Percentiles rank a stretch among this genome's conserved stretches.
phyloP scores from a whole-genome alignment of 169 alveolate species.

The Eimeria acervulina region DNA sequence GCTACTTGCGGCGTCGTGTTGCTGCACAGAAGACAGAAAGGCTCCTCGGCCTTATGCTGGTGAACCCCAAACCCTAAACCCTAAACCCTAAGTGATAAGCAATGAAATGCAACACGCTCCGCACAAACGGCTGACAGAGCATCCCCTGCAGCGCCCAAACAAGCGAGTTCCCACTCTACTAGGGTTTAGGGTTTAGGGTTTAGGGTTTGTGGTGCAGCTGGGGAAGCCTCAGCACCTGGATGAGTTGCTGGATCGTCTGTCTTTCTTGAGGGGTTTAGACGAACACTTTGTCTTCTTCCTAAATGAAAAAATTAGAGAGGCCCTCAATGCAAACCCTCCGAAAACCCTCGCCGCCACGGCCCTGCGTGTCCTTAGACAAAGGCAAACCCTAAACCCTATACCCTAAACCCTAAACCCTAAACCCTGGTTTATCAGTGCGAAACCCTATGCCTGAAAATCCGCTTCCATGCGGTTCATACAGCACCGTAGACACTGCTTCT shows the following conservation, averaged over 20 bases:
- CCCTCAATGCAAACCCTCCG: neutral
- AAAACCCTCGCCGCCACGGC: neutral
- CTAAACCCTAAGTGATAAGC: neutral
- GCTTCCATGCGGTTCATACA: too few species aligned
- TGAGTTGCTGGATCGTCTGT: neutral
- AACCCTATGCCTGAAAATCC: neutral
- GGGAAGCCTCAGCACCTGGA: neutral
- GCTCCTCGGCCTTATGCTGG: too few species aligned
- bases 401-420: neutral
- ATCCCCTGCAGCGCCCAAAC: too few species aligned
- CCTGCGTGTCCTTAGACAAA: neutral
- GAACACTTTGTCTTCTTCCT: too few species aligned
- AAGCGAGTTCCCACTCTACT: neutral
- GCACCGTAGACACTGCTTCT: neutral
- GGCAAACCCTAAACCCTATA: neutral
- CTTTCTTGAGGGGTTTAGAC: neutral
- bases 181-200: neutral
- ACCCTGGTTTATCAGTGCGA: neutral
- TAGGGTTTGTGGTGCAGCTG: neutral
- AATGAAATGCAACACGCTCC: too few species aligned
- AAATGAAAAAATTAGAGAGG: too few species aligned
- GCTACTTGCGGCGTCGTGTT: too few species aligned
- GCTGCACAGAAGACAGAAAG: too few species aligned
- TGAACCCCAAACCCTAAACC: neutral
- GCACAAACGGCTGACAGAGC: neutral